Percentiles rank a stretch among this genome's conserved stretches.
phyloP scores from a whole-genome alignment of 1,284 basidiomycete species.

The Cutaneotrichosporon mucoides region DNA sequence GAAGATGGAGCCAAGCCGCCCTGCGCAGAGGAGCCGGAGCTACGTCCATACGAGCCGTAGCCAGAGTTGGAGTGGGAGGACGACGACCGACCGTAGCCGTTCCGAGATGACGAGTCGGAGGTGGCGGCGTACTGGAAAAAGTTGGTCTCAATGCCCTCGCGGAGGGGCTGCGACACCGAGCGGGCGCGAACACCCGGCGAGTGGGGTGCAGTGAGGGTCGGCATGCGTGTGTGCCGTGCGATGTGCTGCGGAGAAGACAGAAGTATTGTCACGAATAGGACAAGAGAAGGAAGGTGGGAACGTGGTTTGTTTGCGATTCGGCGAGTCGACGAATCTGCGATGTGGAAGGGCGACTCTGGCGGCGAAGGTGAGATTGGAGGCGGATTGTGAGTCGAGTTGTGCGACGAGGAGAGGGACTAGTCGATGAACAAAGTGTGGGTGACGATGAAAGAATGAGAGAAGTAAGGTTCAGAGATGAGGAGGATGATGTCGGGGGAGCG shows the following conservation, averaged over 20 bases:
- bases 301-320: not conserved
- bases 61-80: constrained; percentile 3
- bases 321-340: no score
- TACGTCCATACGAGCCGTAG: constrained; percentile 8
- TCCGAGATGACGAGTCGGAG: not conserved
- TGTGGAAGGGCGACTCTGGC: no score
- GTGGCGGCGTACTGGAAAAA: constrained; percentile 14
- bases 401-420: no score
- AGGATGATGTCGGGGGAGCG: no score
- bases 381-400: no score
- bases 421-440: no score
- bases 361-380: no score
- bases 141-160: constrained; percentile 37
- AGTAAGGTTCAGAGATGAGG: no score
- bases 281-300: not conserved
- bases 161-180: constrained; percentile 45
- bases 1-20: not conserved
- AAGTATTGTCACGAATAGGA: not conserved
- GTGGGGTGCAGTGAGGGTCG: constrained; percentile 30
- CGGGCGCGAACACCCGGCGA: constrained; percentile 36
- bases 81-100: constrained; percentile 9
- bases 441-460: no score
- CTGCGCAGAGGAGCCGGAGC: not conserved
- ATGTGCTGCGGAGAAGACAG: not conserved
- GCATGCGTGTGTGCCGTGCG: constrained; percentile 11